These are phyloP conservation scores for Turritis glabra DNA, from an alignment of 345 rosid species.

Conservation along the genomic window DNA sequence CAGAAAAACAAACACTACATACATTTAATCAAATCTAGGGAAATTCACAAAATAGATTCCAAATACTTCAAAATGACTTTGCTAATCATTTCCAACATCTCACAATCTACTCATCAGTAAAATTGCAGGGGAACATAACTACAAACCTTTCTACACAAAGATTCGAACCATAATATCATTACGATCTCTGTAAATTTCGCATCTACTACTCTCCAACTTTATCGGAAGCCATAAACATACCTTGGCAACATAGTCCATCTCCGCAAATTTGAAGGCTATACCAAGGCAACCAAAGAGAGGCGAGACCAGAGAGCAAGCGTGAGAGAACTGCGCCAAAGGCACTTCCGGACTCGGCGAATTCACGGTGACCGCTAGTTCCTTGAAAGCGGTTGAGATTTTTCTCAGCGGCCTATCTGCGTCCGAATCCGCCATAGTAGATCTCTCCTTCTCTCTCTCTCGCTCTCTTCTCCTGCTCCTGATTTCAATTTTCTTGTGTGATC, in stretches of 20 bases:
- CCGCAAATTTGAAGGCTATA: conserved; percentile 94
- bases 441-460: not conserved
- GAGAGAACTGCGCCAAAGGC: conserved; percentile 72
- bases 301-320: conserved; percentile 85
- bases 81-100: conserved; percentile 9
- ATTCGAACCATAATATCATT: not conserved
- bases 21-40: not conserved
- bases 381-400: conserved; percentile 67
- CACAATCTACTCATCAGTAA: not conserved
- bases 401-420: conserved; percentile 53
- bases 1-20: conserved; percentile 9
- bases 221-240: conserved; percentile 37
- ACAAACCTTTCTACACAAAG: not conserved
- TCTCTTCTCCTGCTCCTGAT: not conserved
- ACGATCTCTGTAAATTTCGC: not conserved
- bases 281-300: conserved; percentile 94
- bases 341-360: conserved; percentile 50
- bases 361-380: conserved; percentile 52
- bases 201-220: not conserved
- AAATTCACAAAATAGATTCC: conserved; percentile 22
- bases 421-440: conserved; percentile 46
- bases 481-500: not conserved
- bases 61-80: not conserved
- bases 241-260: conserved; percentile 96
- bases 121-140: not conserved